These are phyloP conservation scores for Apiotrichum akiyoshidainum DNA, from an alignment of 1,284 basidiomycete genomes.

Conservation along the genomic window DNA sequence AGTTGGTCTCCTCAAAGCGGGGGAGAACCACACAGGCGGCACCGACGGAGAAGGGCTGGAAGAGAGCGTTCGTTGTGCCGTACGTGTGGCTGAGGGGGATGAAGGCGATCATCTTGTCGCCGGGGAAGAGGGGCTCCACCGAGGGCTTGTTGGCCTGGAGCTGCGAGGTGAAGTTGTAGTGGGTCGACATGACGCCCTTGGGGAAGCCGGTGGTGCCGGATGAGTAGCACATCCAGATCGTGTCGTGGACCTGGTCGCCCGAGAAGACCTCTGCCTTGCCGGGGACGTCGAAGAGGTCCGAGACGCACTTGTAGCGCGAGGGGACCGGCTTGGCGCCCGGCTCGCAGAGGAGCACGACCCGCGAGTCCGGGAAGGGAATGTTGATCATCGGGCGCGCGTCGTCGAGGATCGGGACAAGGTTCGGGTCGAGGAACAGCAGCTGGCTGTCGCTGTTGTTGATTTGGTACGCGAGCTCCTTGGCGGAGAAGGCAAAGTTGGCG, in stretches of 20 bases:
- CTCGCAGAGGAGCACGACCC: constrained; percentile 3
- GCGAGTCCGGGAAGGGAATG: neutral
- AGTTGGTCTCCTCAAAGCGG: constrained; percentile 57
- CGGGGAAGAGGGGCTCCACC: constrained; percentile 12
- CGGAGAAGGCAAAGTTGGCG: constrained; percentile 41
- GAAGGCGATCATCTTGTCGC: constrained; percentile 17
- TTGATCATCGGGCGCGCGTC: constrained; percentile 19
- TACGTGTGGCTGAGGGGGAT: constrained; percentile 22
- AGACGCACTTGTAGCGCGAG: constrained; percentile 14
- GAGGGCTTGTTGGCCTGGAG: constrained; percentile 14
- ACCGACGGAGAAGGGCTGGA: constrained; percentile 61
- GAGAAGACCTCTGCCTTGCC: constrained; percentile 13
- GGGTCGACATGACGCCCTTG: constrained; percentile 59
- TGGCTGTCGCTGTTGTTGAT: constrained; percentile 57
- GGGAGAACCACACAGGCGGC: constrained; percentile 65
- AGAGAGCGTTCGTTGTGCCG: constrained; percentile 51
- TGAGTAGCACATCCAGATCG: constrained; percentile 58
- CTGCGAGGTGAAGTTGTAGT: constrained; percentile 59
- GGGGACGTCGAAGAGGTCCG: constrained; percentile 11
- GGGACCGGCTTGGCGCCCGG: constrained; percentile 16
- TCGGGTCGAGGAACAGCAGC: constrained; percentile 58
- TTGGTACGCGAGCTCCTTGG: constrained; percentile 45
- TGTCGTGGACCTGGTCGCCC: constrained; percentile 17
- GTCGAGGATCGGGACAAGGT: constrained; percentile 50
- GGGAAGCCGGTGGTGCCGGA: constrained; percentile 59